Conservation (phyloP, 371 early-diverging fungal species). For the Zychaea mexicana region DNA sequence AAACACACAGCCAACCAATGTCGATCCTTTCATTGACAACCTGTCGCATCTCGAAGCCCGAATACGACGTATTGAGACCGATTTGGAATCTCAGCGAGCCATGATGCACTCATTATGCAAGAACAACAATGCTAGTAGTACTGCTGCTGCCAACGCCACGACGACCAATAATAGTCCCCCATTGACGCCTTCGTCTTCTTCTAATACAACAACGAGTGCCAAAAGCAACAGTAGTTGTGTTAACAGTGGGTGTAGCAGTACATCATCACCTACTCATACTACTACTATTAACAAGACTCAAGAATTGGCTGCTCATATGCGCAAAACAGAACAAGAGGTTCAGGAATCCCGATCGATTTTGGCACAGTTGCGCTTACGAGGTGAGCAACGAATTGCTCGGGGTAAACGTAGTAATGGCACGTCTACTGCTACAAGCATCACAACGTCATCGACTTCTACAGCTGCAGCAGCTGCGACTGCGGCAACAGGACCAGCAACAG, state of each 20-base stretch:
- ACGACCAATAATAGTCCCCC: not conserved
- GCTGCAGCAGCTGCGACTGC: not conserved
- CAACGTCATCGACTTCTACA: not conserved
- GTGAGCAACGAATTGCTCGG: constrained; percentile 43
- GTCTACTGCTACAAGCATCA: not conserved
- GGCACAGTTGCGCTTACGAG: constrained; percentile 44
- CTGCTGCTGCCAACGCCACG: not conserved
- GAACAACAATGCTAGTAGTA: not conserved
- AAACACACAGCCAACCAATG: constrained; percentile 45
- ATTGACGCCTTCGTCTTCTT: not conserved
- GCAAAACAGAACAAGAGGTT: constrained; percentile 45
- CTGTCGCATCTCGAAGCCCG: constrained; percentile 41
- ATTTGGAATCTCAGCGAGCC: constrained; percentile 36
- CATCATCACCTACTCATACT: not conserved
- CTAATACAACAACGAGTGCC: not conserved
- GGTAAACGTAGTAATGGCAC: constrained; percentile 23
- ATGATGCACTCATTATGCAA: constrained; percentile 27
- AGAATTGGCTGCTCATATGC: constrained; percentile 25
- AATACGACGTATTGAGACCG: constrained; percentile 43
- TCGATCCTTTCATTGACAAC: constrained; percentile 50
- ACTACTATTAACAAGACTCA: not conserved
- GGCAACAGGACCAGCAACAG: not conserved
- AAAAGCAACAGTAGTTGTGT: not conserved
- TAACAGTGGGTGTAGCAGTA: too few relatives aligned
- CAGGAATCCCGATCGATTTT: constrained; percentile 49